Evolutionary conservation across 768 basidiomycete species (phyloP), one percentile per base, ranked within the genome.

Genomic region (Collybia sp.): DNA sequence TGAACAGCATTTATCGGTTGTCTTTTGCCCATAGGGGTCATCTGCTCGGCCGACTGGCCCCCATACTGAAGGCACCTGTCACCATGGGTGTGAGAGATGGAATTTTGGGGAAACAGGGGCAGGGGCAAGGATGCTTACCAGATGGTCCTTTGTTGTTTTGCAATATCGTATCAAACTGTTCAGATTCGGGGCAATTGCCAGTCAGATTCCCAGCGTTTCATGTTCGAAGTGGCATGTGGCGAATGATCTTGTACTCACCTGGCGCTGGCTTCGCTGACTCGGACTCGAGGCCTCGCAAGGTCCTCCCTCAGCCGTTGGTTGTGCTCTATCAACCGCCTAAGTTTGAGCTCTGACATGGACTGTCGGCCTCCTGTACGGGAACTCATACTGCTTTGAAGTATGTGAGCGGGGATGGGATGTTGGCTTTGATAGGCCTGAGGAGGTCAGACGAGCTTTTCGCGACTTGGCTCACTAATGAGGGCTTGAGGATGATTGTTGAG

Each of bases 321-420:
- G 72, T 97, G 93, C 66, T 97, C 94, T 31, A 90, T 85, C 59
- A 97, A 73, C 37, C 94, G 80, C 18, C 94, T 80, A 48, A 96
- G 87, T 79, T 96, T 96, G 65, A 97, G 88, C 75, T 97, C 94
- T 40, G 90, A 90, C 93, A 97, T 95, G 53, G 90, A 90, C 72
- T 93, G 93, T 49, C 80, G 71, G 43, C 79, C 77, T 60, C 83
- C 74, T 53, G 72, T 61, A 54, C 83, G 75, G 58, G 73, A 70
- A 54, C 77, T 82, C 82, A 84, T 84, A 25, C 25, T 25, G 25
- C 8, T 25, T 25, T 8, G 25, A 25, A 25, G 25, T 4, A 25
- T 25, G 8, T 3, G 25, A 8, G 25, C 25, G 25, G 25, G 4
- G 8, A 3, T 25, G 8, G 25, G 25, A 25, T 8, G 25, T 8